phyloP scores from a whole-genome alignment of 169 alveolate genomes.

The Babesia bigemina region DNA sequence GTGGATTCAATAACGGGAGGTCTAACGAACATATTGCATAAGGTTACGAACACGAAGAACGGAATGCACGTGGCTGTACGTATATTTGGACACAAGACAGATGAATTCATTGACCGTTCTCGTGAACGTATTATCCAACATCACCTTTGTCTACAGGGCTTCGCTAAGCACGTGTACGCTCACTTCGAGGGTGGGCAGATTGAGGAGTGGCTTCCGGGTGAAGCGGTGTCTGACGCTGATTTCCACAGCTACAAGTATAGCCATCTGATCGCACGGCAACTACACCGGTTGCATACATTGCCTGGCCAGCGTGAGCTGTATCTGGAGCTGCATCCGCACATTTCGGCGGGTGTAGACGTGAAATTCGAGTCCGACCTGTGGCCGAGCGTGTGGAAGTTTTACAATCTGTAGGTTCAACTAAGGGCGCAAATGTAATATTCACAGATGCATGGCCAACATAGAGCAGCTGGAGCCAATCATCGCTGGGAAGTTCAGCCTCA shows the following conservation, averaged over 20 bases:
- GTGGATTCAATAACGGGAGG: conserved; percentile 68
- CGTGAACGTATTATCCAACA: conserved; percentile 68
- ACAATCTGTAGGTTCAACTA: conserved; percentile 39
- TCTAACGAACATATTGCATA: conserved; percentile 68
- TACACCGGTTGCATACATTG: conserved; percentile 59
- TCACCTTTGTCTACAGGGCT: conserved; percentile 61
- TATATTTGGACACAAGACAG: conserved; percentile 73
- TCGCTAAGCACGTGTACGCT: conserved; percentile 71
- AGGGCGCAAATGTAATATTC: conserved; percentile 42
- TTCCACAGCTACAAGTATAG: conserved; percentile 50
- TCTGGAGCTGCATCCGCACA: conserved; percentile 39
- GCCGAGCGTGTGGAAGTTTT: conserved; percentile 74
- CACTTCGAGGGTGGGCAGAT: conserved; percentile 74
- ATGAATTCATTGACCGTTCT: conserved; percentile 70
- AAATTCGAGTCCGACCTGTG: conserved; percentile 68
- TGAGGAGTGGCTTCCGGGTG: conserved; percentile 79
- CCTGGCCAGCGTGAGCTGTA: conserved; percentile 54
- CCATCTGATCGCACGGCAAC: conserved; percentile 66
- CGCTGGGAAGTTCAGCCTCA: conserved; percentile 1
- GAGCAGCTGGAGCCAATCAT: conserved; percentile 8
- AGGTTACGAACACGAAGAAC: conserved; percentile 62
- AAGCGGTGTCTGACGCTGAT: conserved; percentile 69
- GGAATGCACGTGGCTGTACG: conserved; percentile 61
- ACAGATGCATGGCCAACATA: conserved; percentile 15
- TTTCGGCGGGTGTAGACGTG: conserved; percentile 6